Evolutionary conservation across 176 grass and related monocot genomes (phyloP).

Genomic region (Musa itinerans): DNA sequence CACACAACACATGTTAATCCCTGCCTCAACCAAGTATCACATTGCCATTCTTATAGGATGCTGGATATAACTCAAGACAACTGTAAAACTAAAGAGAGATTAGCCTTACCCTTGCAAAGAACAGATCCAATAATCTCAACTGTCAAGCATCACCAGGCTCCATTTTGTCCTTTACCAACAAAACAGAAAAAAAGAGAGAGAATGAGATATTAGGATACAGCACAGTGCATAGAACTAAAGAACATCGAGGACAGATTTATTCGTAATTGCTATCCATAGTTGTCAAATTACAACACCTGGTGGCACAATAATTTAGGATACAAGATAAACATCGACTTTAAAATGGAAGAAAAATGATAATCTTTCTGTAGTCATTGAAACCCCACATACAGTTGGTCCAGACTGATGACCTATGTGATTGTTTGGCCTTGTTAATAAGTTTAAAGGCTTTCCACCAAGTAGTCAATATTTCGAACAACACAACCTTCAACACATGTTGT

Average conservation of each 20-base stretch:
- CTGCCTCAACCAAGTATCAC: no score
- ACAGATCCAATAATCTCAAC: no score
- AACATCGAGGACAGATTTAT: not conserved
- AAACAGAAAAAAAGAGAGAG: no score
- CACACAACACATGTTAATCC: no score
- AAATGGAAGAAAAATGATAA: not conserved
- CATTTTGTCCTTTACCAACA: no score
- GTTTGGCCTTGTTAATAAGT: not conserved
- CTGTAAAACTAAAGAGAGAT: no score
- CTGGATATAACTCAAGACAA: no score
- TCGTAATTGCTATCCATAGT: not conserved
- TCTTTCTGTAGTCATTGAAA: not conserved
- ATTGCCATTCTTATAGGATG: no score
- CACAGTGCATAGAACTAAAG: no score
- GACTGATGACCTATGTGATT: not conserved
- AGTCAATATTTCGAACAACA: not conserved
- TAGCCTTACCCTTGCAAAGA: no score
- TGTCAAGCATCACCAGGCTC: no score
- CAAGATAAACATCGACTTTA: constrained; percentile 3
- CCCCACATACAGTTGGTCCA: not conserved
- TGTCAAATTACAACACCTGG: not conserved
- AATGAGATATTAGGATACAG: no score
- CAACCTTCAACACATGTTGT: not conserved
- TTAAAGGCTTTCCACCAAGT: not conserved
- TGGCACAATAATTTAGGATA: constrained; percentile 5